Base-by-base conservation (phyloP, 768 basidiomycete species). In the Trichaptum fuscoviolaceum region DNA sequence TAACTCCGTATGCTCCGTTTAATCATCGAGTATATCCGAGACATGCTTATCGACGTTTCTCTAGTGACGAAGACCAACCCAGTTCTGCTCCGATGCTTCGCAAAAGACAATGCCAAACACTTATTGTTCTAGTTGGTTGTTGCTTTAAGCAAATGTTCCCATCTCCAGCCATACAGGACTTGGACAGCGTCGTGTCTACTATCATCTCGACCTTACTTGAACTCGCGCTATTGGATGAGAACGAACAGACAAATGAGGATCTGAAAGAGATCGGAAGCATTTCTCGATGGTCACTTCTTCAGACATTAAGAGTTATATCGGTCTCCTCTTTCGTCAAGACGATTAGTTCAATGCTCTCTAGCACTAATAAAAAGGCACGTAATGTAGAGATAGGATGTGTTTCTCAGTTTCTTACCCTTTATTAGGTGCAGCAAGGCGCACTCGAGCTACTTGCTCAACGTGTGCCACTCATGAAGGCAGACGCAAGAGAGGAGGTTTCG, bases 391-490 rank as follows among this genome's bases (percentile, higher is more conserved):
- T 24, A 20, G 12, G 23, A 20, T 15, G 17, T 62, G 20, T 35
- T 58, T 25, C 52, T 61, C 24, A 59, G 10, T 71, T 52, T 61
- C 63, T 12, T 66, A 64, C 42, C 27, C 1, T 25, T 20, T n/a
- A 25, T 10, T 70, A 92, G 91, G 79, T 88, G 27, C 84, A 89
- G 74, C 71, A 77, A 9, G 90, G 87, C 65, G 91, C 90, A 10
- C 82, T 97, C 34, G 84, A 85, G 35, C 80, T 95, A 9, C 75
- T 97, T 17, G 80, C 83, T 2, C 84, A 87, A 57, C 86, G 92
- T 36, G 77, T 96, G 0, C 81, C 85, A 0, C 78, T 83, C 7
- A 81, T 96, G 64, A 78, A 87, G 5, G 77, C 82, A 9, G 78
- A 81, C 24, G 77, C 84, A 60, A 87, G 96, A 15, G 75, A 77